phyloP scores from a whole-genome alignment of 345 rosid species.

The Syzygium jambos region DNA sequence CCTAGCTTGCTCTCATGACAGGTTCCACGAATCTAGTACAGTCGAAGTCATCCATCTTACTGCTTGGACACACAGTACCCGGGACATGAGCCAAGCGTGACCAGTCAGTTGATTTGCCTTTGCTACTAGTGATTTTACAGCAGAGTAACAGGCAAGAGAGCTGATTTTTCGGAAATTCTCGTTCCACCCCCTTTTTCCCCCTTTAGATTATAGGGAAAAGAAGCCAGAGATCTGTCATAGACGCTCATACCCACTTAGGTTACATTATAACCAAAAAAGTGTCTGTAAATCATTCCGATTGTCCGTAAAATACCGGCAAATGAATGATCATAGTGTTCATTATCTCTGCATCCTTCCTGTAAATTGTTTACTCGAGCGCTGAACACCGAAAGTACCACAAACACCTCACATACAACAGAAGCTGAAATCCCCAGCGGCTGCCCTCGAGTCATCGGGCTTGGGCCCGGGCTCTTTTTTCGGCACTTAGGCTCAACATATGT shows the following conservation, averaged over 20 bases:
- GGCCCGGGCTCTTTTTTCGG: neutral
- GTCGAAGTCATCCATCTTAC: neutral
- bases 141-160: neutral
- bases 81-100: neutral
- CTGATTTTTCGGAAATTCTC: neutral
- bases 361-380: neutral
- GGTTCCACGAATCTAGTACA: neutral
- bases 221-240: neutral
- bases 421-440: neutral
- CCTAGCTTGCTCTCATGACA: conserved; percentile 26
- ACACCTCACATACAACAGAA: neutral
- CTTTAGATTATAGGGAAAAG: neutral
- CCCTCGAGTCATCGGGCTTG: neutral
- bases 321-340: neutral
- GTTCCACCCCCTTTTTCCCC: neutral
- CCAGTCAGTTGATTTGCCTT: neutral
- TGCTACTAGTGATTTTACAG: neutral
- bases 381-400: neutral
- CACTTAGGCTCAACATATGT: neutral
- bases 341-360: neutral
- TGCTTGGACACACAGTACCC: neutral
- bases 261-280: neutral
- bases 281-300: neutral
- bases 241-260: neutral
- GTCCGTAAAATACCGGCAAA: neutral